These are phyloP conservation scores for Biscogniauxia mediterranea DNA, from an alignment of 2,329 filamentous ascomycete genomes.

Conservation along the genomic window DNA sequence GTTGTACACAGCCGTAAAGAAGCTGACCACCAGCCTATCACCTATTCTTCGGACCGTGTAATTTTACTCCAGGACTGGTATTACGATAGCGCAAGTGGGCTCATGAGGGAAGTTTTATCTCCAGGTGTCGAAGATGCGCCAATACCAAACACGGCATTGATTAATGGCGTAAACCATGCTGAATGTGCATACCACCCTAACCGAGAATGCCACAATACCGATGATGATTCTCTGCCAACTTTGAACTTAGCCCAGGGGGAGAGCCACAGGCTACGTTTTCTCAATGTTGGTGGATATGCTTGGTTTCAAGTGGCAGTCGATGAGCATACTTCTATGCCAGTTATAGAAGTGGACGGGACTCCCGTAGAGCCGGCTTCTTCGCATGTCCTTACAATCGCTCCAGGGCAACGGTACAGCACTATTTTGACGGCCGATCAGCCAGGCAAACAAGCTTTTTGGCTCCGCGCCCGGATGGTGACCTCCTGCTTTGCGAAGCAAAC, in stretches of 20 bases:
- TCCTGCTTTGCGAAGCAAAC: constrained; percentile 57
- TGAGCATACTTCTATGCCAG: constrained; percentile 49
- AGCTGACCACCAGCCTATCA: constrained; percentile 46
- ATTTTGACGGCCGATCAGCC: constrained; percentile 60
- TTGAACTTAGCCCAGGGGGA: constrained; percentile 51
- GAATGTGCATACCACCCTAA: constrained; percentile 38
- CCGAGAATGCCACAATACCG: constrained; percentile 44
- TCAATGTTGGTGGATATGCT: constrained; percentile 70
- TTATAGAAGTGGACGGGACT: constrained; percentile 71
- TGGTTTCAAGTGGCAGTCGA: constrained; percentile 72
- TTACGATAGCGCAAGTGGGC: constrained; percentile 49
- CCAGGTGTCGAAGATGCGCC: constrained; percentile 43
- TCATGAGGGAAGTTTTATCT: constrained; percentile 38
- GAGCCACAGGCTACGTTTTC: constrained; percentile 63
- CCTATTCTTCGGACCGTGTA: constrained; percentile 57
- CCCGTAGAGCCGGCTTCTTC: constrained; percentile 59
- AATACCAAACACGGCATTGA: constrained; percentile 44
- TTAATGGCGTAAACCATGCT: constrained; percentile 42
- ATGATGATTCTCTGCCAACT: constrained; percentile 36
- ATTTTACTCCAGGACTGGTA: constrained; percentile 71
- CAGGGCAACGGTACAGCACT: constrained; percentile 70
- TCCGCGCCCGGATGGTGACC: constrained; percentile 61
- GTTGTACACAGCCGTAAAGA: constrained; percentile 59
- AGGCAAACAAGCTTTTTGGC: constrained; percentile 55
- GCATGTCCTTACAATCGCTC: constrained; percentile 62